These are phyloP conservation scores for Stevia rebaudiana DNA, from an alignment of 140 eudicot species.

Conservation along the genomic window DNA sequence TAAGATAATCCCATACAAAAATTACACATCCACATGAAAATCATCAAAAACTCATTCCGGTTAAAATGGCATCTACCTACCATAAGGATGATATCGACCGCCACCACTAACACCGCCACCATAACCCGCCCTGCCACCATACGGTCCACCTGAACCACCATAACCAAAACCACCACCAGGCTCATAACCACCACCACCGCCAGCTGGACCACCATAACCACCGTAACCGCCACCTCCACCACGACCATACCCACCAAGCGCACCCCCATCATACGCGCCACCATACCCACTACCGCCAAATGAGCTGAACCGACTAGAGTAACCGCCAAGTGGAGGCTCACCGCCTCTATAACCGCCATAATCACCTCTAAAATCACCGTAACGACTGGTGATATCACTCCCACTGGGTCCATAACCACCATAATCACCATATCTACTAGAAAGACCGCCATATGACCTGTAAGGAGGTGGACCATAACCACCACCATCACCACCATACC, in stretches of 20 bases:
- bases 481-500: constrained; percentile 40
- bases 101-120: constrained; percentile 68
- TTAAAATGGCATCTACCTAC: no score
- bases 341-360: constrained; percentile 62
- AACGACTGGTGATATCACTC: constrained; percentile 52
- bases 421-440: constrained; percentile 67
- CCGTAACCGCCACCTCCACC: constrained; percentile 63
- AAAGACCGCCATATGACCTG: constrained; percentile 61
- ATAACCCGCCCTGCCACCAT: constrained; percentile 82
- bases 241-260: constrained; percentile 69
- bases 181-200: constrained; percentile 56
- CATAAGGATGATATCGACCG: constrained; percentile 90
- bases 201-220: constrained; percentile 45
- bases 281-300: constrained; percentile 52
- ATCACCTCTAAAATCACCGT: constrained; percentile 48
- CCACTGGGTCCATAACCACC: constrained; percentile 61
- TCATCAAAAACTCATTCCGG: no score
- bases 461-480: constrained; percentile 74
- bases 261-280: constrained; percentile 62
- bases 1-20: constrained; percentile 25
- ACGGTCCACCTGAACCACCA: constrained; percentile 76
- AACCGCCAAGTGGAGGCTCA: constrained; percentile 59
- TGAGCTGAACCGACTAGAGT: constrained; percentile 66
- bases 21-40: constrained; percentile 32
- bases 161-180: constrained; percentile 82